A percentile compares a stretch with the other conserved stretches of the same genome.
Evolutionary conservation across 441 rosid species (phyloP).

Genomic region (Erysimum pusillum): DNA sequence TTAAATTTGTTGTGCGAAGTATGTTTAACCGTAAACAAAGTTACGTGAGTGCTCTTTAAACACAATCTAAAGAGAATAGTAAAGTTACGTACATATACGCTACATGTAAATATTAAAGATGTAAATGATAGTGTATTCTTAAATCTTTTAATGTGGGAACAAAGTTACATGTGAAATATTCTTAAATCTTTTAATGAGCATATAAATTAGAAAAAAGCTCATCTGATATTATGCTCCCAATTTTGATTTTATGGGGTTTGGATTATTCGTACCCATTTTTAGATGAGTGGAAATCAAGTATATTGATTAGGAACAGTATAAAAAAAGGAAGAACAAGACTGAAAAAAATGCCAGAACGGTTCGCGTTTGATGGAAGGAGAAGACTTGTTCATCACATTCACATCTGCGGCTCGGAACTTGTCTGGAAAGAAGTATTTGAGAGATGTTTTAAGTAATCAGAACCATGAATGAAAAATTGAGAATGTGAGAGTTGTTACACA

Average conservation of each 20-base stretch:
- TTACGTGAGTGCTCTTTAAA: no score
- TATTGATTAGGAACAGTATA: not conserved
- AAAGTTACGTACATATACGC: no score
- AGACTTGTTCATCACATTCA: constrained; percentile 20
- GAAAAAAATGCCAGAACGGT: constrained; percentile 11
- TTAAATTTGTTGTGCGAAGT: no score
- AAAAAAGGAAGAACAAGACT: constrained; percentile 4
- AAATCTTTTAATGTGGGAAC: no score
- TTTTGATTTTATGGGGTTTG: not conserved
- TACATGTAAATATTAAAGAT: no score
- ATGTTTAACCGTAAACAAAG: no score
- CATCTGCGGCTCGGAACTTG: constrained; percentile 34
- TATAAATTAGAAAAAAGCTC: not conserved
- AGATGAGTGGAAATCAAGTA: constrained; percentile 13
- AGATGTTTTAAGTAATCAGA: not conserved
- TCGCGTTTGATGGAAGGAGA: not conserved
- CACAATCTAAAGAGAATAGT: no score
- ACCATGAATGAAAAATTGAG: not conserved
- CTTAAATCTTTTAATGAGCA: not conserved
- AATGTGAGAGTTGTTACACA: not conserved
- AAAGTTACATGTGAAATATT: no score
- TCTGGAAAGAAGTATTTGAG: constrained; percentile 15
- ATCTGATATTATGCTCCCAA: not conserved
- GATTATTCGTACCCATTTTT: constrained; percentile 20
- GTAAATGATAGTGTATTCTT: no score